Evolutionary conservation across 2,329 filamentous ascomycete genomes (phyloP), one percentile per base, ranked within the genome.

Genomic region (Ambrosiella xylebori): DNA sequence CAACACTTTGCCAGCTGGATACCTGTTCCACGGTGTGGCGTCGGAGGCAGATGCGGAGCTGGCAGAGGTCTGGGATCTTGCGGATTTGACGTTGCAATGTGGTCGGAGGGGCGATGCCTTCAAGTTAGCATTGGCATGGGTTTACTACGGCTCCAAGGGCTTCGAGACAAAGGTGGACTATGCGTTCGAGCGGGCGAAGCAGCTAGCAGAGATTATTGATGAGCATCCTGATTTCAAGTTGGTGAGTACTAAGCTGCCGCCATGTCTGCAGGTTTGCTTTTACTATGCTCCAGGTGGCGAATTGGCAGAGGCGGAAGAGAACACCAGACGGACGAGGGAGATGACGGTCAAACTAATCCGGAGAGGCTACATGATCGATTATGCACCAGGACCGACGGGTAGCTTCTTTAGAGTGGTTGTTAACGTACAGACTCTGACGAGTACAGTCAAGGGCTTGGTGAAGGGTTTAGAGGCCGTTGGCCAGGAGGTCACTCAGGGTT

Each of bases 191-290:
- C 76, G 81, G 61, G 89, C 89, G 0, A 73, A 76, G 3, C 76
- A 87, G 64, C 74, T 97, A n/a, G 80, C 84, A 0, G 66, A 66
- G 0, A 69, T 82, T 0, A 66, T 96, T 1, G 69, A 73, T 4
- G 52, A 71, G 12, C 74, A 76, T 47, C 67, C 71, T 0, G 73
- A 86, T 63, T 85, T 97, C 64, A 71, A 79, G 15, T 74, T 95
- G 13, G 79, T 95, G 2, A 86, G 82, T 9, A 76, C 80, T 58
- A 84, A 86, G 64, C 86, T 88, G 35, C 84, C 90, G 52, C 87
- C 88, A 0, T 97, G 91, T 70, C 73, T 95, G 67, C 93, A 97
- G 71, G 86, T 97, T 19, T 96, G 91, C 73, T 97, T 97, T 69
- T 95, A 95, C 68, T 89, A 86, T 65, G 81, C 84, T 0, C 80